Percentiles rank a stretch among this genome's conserved stretches.
Conservation (phyloP, 306 rosid species). For the Acacia crassicarpa region DNA sequence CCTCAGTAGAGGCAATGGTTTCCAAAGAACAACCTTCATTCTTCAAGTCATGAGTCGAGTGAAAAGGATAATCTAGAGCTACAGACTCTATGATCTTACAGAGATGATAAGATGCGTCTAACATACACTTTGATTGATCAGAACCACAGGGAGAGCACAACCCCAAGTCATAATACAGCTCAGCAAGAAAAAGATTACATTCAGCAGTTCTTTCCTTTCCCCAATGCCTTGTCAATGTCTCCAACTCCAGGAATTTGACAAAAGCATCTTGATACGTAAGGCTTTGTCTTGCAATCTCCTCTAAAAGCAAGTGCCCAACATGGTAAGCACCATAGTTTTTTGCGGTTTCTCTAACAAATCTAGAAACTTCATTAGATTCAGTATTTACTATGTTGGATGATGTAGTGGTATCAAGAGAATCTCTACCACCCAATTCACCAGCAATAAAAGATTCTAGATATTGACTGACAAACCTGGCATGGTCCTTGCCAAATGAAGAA, state of each 20-base stretch:
- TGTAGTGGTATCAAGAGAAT: constrained; percentile 35
- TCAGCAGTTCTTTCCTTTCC: constrained; percentile 84
- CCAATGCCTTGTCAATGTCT: constrained; percentile 89
- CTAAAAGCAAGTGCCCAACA: constrained; percentile 79
- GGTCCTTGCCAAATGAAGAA: constrained; percentile 68
- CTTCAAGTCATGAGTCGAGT: constrained; percentile 40
- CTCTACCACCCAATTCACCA: constrained; percentile 46
- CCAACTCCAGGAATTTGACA: constrained; percentile 84
- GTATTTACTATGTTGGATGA: constrained; percentile 53
- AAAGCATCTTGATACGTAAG: constrained; percentile 63
- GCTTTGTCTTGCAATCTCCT: constrained; percentile 65
- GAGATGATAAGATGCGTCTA: constrained; percentile 84
- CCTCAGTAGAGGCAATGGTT: constrained; percentile 32
- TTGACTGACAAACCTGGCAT: constrained; percentile 68
- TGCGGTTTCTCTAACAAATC: constrained; percentile 63
- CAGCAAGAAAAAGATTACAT: constrained; percentile 84
- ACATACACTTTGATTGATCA: constrained; percentile 62
- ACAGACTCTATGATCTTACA: constrained; percentile 90
- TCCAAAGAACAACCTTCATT: constrained; percentile 41
- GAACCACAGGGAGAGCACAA: constrained; percentile 64
- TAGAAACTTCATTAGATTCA: constrained; percentile 59
- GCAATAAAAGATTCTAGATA: constrained; percentile 77
- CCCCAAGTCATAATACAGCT: constrained; percentile 79
- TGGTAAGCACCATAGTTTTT: constrained; percentile 86
- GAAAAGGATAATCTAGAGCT: constrained; percentile 72